Evolutionary conservation across 345 rosid species (phyloP).

Genomic region (Aurinia saxatilis): DNA sequence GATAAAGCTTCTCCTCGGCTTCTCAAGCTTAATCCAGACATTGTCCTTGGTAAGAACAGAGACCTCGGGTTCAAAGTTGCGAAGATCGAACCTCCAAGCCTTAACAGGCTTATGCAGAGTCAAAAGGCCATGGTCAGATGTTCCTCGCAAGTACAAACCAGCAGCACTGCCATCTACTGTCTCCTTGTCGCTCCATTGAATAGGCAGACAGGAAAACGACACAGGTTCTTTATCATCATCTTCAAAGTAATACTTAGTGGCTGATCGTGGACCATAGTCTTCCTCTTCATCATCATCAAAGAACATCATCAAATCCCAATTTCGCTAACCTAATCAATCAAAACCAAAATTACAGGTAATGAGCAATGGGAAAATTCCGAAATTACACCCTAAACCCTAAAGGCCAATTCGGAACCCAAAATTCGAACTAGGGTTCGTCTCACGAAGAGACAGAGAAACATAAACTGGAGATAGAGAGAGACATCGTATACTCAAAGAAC

Average conservation of each 20-base stretch:
- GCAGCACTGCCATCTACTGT: constrained; percentile 11
- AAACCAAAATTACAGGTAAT: not conserved
- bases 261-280: constrained; percentile 39
- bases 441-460: not conserved
- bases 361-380: not conserved
- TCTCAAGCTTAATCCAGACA: constrained; percentile 56
- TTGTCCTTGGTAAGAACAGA: constrained; percentile 58
- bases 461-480: not conserved
- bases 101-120: constrained; percentile 47
- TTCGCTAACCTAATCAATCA: no score
- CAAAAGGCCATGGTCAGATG: constrained; percentile 50
- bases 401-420: not conserved
- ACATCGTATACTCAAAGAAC: not conserved
- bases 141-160: constrained; percentile 50
- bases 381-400: constrained; percentile 19
- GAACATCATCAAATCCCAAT: constrained; percentile 10
- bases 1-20: constrained; percentile 72
- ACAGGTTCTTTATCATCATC: constrained; percentile 46
- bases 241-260: constrained; percentile 51
- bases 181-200: constrained; percentile 44
- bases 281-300: constrained; percentile 57
- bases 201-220: constrained; percentile 58
- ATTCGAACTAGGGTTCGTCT: constrained; percentile 18
- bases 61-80: constrained; percentile 42
- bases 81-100: constrained; percentile 75